Conservation (phyloP, 306 rosid genomes). For the Hippophae gyantsensis region DNA sequence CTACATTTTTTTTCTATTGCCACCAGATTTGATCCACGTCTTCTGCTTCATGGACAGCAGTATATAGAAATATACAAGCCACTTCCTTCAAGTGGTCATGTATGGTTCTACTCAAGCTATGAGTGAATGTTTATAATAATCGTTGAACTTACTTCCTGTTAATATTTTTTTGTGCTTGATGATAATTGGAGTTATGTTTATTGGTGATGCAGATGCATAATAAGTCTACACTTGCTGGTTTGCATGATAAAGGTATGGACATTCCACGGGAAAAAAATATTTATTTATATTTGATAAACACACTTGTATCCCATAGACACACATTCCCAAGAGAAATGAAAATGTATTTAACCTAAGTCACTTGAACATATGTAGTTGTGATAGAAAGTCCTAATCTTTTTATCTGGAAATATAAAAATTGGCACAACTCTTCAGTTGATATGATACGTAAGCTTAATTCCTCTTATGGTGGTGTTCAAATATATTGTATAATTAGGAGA, state of each 20-base stretch:
- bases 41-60: constrained; percentile 85
- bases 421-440: no score
- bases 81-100: constrained; percentile 63
- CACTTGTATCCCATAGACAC: background rate
- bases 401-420: no score
- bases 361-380: background rate
- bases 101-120: constrained; percentile 32
- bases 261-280: constrained; percentile 9
- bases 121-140: background rate
- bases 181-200: constrained; percentile 14
- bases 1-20: constrained; percentile 7
- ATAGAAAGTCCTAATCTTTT: background rate
- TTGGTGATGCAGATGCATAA: constrained; percentile 53
- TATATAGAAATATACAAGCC: constrained; percentile 82
- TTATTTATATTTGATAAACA: constrained; percentile 10
- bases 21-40: constrained; percentile 75
- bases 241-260: constrained; percentile 84
- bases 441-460: no score
- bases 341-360: no score
- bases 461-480: no score
- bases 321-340: background rate
- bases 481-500: no score
- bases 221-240: constrained; percentile 62
- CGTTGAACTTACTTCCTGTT: background rate
- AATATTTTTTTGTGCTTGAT: constrained; percentile 6